Conservation (phyloP, 2,329 filamentous ascomycete species). For the Trichothecium sympodiale region DNA sequence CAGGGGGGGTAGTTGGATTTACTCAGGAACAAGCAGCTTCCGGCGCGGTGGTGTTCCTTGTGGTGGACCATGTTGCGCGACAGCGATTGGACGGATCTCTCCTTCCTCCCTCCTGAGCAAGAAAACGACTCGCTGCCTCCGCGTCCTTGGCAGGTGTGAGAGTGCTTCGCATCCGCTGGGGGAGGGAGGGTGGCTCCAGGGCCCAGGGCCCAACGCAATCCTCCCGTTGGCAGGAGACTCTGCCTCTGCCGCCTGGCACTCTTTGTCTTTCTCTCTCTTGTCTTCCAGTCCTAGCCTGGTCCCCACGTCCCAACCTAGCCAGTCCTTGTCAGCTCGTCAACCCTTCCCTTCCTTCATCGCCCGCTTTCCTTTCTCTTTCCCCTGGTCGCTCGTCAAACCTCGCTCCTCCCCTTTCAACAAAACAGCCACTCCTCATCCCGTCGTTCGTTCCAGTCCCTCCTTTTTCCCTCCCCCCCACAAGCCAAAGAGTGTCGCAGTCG, state of each 20-base stretch:
- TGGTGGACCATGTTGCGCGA: too few relatives aligned
- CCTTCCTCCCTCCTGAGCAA: too few relatives aligned
- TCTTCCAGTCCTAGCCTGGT: not conserved
- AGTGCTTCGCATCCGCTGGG: too few relatives aligned
- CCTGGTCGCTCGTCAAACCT: slow-evolving; percentile 13
- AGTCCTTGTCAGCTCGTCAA: not conserved
- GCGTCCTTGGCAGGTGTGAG: too few relatives aligned
- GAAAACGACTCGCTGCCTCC: too few relatives aligned
- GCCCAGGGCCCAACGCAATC: too few relatives aligned
- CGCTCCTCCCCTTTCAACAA: slow-evolving; percentile 26
- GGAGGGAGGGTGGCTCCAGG: too few relatives aligned
- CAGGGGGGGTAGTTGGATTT: too few relatives aligned
- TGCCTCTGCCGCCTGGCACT: slow-evolving; percentile 7
- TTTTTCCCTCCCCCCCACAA: slow-evolving; percentile 13
- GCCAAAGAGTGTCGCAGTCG: too few relatives aligned
- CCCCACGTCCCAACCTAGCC: not conserved
- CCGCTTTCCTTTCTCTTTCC: slow-evolving; percentile 8
- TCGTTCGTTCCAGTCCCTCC: slow-evolving; percentile 29
- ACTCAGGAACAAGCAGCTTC: too few relatives aligned
- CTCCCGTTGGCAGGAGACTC: not conserved
- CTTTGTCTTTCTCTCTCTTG: slow-evolving; percentile 5
- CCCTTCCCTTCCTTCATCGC: slow-evolving; percentile 1
- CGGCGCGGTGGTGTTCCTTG: too few relatives aligned
- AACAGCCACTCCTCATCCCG: slow-evolving; percentile 22
- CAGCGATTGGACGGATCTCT: too few relatives aligned